Base-by-base conservation (phyloP, 1,139 yeast species). In the Hemisphaericaspora xylanilytica region DNA sequence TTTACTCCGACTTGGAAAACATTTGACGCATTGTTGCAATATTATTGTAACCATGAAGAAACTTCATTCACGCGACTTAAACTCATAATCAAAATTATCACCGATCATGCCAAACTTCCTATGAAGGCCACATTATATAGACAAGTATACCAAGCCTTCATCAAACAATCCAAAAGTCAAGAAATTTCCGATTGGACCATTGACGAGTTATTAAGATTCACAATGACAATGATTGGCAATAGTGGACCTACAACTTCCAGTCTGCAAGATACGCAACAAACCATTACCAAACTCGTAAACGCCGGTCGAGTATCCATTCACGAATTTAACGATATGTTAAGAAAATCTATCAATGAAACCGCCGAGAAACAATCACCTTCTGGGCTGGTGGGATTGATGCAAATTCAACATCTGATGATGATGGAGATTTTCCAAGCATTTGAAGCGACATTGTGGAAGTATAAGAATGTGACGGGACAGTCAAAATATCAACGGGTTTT, bases 161-260 rank as follows among this genome's bases (percentile, higher is more conserved):
- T 24, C 7, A 32, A 17, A 11, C 35, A 29, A 35, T n/a, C 31
- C 29, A 3, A 8, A 20, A 11, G 22, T 15, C 22, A 26, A 33
- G 25, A 18, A 17, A 15, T n/a, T 15, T 17, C 28, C 15, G 37
- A 35, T 30, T 35, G 37, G 37, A 35, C 33, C 4, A 14, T 28
- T 14, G 33, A 35, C 5, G 26, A 35, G 16, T 15, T 35, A 13
- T 20, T 29, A 12, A 14, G 17, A 25, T 21, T 35, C 11, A 28
- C 37, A 14, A 8, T 11, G 18, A 14, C 11, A 10, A 17, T 28
- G 6, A 10, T 35, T n/a, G 37, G 33, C 10, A 32, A 29, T 11
- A 17, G 4, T n/a, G 15, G 18, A 29, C 18, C 32, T 11, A 7
- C 32, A n/a, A 16, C 10, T 15, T 5, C 4, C 8, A 15, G n/a